Conservation (phyloP, 2,329 filamentous ascomycete species). For the Aurifilum marmelostoma region DNA sequence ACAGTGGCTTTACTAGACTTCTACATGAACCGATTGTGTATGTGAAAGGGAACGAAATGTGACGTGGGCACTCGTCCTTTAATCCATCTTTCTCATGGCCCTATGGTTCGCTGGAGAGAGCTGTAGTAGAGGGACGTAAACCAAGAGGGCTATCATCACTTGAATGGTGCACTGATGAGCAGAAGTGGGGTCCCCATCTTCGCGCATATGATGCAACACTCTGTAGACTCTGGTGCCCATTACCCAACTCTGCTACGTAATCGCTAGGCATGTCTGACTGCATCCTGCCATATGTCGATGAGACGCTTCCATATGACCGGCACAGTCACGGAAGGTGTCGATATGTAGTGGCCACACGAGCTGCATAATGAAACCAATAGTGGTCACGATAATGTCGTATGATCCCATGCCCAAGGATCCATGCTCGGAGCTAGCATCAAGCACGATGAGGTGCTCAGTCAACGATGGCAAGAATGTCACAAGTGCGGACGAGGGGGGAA, state of each 20-base stretch:
- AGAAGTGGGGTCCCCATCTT: not conserved
- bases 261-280: too few species aligned
- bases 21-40: not conserved
- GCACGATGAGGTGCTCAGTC: not conserved
- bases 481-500: not conserved
- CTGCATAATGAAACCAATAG: not conserved
- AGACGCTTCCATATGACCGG: not conserved
- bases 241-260: not conserved
- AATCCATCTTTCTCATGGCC: too few species aligned
- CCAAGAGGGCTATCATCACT: not conserved
- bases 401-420: too few species aligned
- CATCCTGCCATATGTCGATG: too few species aligned
- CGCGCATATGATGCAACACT: not conserved
- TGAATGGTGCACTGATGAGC: not conserved
- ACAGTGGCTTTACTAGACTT: too few species aligned
- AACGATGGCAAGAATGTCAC: not conserved
- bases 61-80: too few species aligned
- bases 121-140: not conserved
- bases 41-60: too few species aligned
- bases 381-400: not conserved
- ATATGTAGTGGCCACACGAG: not conserved
- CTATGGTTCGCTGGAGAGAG: not conserved
- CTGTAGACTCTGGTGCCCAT: not conserved
- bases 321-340: not conserved
- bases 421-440: not conserved